A percentile compares a stretch with the other conserved stretches of the same genome.
Conservation (phyloP, 495 filamentous ascomycete genomes). For the Penicillium subrubescens region DNA sequence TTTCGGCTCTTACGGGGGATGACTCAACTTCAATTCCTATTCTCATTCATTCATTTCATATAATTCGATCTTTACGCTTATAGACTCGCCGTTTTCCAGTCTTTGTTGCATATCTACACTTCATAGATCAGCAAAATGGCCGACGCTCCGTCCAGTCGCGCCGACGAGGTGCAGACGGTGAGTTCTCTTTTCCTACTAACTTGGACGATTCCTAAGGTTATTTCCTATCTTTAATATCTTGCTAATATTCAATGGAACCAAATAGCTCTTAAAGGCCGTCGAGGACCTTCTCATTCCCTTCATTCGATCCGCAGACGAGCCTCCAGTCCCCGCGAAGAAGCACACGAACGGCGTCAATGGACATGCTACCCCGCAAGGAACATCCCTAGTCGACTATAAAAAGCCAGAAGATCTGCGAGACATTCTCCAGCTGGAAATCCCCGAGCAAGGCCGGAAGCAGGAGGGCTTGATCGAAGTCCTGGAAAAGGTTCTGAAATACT, state of each 20-base stretch:
- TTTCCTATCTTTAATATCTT: background rate
- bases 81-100: background rate
- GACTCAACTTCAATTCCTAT: background rate
- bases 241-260: background rate
- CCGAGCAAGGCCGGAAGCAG: conserved; percentile 64
- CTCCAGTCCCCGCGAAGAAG: conserved; percentile 43
- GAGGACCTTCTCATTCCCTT: conserved; percentile 77
- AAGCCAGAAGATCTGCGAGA: conserved; percentile 69
- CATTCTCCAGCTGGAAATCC: conserved; percentile 66
- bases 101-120: background rate
- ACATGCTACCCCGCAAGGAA: conserved; percentile 47
- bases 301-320: conserved; percentile 71
- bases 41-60: background rate
- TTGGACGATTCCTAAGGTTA: background rate
- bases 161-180: conserved; percentile 49
- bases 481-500: conserved; percentile 70
- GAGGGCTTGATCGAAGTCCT: conserved; percentile 69
- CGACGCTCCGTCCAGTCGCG: conserved; percentile 31
- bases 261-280: conserved; percentile 71
- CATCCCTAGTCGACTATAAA: conserved; percentile 68
- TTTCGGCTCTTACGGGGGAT: conserved; percentile 5
- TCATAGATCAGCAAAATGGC: conserved; percentile 26
- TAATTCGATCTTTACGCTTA: background rate
- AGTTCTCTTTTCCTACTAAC: conserved; percentile 20
- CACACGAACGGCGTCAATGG: conserved; percentile 53